A percentile compares a stretch with the other conserved stretches of the same genome.
Conservation (phyloP, 2,329 filamentous ascomycete genomes). For the Diaporthe longicolla region DNA sequence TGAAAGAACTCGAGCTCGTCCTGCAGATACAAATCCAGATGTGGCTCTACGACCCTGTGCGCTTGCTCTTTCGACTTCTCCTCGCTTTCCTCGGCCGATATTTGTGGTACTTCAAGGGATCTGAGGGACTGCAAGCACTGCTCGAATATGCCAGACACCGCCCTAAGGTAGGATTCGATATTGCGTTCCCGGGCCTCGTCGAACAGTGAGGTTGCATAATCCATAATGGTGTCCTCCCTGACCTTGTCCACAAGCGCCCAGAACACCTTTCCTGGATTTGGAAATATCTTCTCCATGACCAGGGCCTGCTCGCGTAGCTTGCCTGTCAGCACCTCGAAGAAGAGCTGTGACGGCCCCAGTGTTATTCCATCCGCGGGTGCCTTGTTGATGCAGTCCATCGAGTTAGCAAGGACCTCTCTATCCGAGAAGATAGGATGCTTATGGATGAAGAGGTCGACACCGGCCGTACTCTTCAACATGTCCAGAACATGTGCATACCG, state of each 20-base stretch:
- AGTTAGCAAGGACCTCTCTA: conserved; percentile 77
- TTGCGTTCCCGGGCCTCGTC: conserved; percentile 87
- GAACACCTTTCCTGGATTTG: conserved; percentile 78
- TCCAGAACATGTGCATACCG: conserved; percentile 90
- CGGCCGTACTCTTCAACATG: conserved; percentile 82
- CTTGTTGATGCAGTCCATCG: conserved; percentile 85
- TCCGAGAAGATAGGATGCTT: conserved; percentile 89
- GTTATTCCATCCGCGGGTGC: conserved; percentile 76
- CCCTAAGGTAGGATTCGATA: conserved; percentile 84
- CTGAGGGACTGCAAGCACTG: conserved; percentile 85
- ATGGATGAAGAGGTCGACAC: conserved; percentile 87
- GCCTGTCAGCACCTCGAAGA: conserved; percentile 81
- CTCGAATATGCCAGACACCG: conserved; percentile 88
- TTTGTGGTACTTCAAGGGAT: conserved; percentile 77
- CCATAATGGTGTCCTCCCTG: conserved; percentile 85
- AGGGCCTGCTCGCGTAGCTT: conserved; percentile 86
- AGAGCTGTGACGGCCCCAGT: conserved; percentile 83
- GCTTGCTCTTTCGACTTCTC: conserved; percentile 78
- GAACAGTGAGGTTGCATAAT: conserved; percentile 88
- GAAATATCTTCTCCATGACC: conserved; percentile 87
- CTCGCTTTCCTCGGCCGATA: conserved; percentile 71
- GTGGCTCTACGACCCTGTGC: conserved; percentile 85
- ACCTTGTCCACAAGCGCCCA: conserved; percentile 86
- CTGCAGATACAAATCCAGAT: conserved; percentile 92
- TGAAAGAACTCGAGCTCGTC: conserved; percentile 93